These are phyloP conservation scores for Lecanicillium sp. DNA, from an alignment of 2,329 filamentous ascomycete genomes.

Conservation along the genomic window DNA sequence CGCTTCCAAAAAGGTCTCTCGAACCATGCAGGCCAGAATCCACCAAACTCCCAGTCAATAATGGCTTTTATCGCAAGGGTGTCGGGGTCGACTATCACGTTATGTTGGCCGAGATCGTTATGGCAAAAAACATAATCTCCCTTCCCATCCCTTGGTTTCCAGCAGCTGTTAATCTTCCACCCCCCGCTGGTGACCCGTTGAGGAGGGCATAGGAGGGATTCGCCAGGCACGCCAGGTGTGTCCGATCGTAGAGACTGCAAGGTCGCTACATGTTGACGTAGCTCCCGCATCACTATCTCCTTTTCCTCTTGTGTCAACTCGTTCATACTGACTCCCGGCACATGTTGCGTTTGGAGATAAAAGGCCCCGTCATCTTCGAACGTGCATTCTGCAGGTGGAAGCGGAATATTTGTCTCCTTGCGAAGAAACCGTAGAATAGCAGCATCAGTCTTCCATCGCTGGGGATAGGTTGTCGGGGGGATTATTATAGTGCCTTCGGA, in stretches of 20 bases:
- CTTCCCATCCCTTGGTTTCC: no score
- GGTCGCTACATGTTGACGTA: background rate
- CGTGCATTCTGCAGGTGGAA: constrained; percentile 6
- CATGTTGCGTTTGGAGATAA: constrained; percentile 3
- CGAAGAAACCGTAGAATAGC: constrained; percentile 11
- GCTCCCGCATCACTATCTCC: background rate
- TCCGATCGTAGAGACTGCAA: constrained; percentile 7
- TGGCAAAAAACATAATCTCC: constrained; percentile 17
- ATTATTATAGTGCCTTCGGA: constrained; percentile 1
- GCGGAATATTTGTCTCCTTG: constrained; percentile 14
- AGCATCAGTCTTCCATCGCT: constrained; percentile 14
- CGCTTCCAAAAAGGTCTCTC: constrained; percentile 17
- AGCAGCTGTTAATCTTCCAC: constrained; percentile 16
- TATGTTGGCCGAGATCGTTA: constrained; percentile 15
- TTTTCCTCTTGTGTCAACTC: constrained; percentile 7
- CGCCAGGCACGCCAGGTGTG: constrained; percentile 14
- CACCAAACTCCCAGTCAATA: constrained; percentile 31
- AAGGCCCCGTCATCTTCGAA: constrained; percentile 16
- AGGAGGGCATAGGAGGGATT: constrained; percentile 13
- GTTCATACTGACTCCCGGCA: constrained; percentile 11
- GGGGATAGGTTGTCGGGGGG: constrained; percentile 10
- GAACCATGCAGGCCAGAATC: constrained; percentile 25
- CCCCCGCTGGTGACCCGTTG: constrained; percentile 7
- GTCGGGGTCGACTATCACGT: constrained; percentile 16
- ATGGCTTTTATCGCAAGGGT: constrained; percentile 27